These are phyloP conservation scores for Chlorella sp. DNA, from an alignment of 139 green algal genomes.

Conservation along the genomic window DNA sequence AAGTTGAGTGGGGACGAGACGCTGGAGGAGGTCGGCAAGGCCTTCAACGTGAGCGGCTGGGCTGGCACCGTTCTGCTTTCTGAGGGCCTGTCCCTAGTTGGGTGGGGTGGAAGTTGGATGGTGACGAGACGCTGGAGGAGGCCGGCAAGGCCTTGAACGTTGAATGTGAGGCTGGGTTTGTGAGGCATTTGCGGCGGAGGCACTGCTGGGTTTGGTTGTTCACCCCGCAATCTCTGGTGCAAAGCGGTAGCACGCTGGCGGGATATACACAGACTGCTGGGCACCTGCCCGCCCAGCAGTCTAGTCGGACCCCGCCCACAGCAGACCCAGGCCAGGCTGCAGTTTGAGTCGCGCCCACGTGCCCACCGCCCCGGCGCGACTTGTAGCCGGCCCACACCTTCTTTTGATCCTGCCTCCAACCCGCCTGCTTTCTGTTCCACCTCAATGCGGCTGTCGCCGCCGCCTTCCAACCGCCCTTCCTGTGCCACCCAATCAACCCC, in stretches of 20 bases:
- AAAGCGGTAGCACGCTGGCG: not conserved
- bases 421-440: not conserved
- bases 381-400: slow-evolving; percentile 5
- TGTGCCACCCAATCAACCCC: no score
- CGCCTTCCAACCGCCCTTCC: no score
- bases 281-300: slow-evolving; percentile 3
- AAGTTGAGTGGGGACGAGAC: slow-evolving; percentile 74
- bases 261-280: not conserved
- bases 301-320: slow-evolving; percentile 37
- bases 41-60: slow-evolving; percentile 48
- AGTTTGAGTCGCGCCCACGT: slow-evolving; percentile 5
- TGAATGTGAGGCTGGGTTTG: not conserved
- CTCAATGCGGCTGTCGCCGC: not conserved
- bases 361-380: not conserved
- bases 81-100: not conserved
- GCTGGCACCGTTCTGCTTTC: not conserved
- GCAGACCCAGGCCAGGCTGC: not conserved
- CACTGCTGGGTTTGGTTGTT: no score
- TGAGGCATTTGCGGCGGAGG: not conserved
- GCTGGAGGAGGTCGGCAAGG: slow-evolving; percentile 79
- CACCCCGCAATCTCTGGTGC: no score
- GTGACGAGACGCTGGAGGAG: not conserved
- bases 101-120: not conserved
- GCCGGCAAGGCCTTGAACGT: not conserved
- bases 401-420: not conserved